Base-by-base conservation (phyloP, 805 yeast genomes). In the Wickerhamiella brachini region DNA sequence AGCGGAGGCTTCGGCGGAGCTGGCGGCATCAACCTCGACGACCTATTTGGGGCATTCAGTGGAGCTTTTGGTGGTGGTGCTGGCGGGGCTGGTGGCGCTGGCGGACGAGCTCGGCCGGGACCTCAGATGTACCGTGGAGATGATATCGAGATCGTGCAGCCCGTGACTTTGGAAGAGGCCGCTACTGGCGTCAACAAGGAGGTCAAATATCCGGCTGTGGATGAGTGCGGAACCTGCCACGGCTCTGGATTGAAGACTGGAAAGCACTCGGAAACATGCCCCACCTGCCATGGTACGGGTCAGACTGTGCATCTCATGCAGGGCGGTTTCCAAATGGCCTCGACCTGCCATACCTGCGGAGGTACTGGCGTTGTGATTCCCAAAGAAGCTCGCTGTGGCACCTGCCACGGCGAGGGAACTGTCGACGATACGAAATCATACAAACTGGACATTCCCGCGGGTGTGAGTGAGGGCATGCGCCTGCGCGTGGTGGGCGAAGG, bases 291-390 rank as follows among this genome's bases (percentile, higher is more conserved):
- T 51, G 99, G 99, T 52, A 78, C 95, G 0, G 99, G 99, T 4
- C 83, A 89, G 37, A 79, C 83, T 17, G 83, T 88, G 20, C 97
- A 90, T 60, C 73, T 80, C 46, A 75, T 85, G 63, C 82, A 82
- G 58, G 96, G 95, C 3, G 97, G 97, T 0, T 93, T 90, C 76
- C 96, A 89, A 61, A 88, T 93, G 95, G 82, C 95, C 2, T 80
- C 95, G 0, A 87, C 96, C 12, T 93, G 99, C 75, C 74, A 74
- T 48, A 70, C 80, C 2, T 93, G 99, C 73, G 80, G 76, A 45
- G 99, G 99, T 42, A 71, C 85, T 5, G 99, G 99, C 50, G 93
- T 87, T 1, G 74, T 72, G 3, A 79, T 88, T 48, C 76, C 80
- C 46, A 72, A 75, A 18, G 68, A 71, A 13, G 88, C 87, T 62